Conservation (phyloP, 2,329 filamentous ascomycete genomes). For the Claviceps maximensis region DNA sequence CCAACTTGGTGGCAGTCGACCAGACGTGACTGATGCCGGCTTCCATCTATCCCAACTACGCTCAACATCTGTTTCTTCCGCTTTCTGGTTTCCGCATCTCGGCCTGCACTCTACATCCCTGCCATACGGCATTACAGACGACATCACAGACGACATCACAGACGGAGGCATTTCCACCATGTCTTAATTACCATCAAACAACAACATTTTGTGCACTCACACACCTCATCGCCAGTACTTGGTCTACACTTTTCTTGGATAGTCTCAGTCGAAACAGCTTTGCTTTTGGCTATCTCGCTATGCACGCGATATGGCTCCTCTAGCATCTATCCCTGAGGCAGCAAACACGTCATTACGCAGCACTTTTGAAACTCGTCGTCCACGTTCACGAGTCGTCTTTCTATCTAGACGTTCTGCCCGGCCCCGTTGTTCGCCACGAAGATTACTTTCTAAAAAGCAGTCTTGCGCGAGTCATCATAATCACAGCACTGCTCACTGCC, state of each 20-base stretch:
- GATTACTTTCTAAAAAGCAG: conserved; percentile 1
- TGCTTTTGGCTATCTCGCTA: conserved; percentile 4
- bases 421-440: conserved; percentile 9
- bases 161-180: conserved; percentile 6
- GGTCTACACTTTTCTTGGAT: conserved; percentile 11
- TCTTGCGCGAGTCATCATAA: background rate
- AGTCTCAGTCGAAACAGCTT: conserved; percentile 10
- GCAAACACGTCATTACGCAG: conserved; percentile 10
- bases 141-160: conserved; percentile 1
- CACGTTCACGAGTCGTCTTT: conserved; percentile 16
- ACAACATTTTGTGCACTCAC: conserved; percentile 2
- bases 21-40: background rate
- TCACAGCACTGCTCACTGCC: background rate
- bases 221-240: conserved; percentile 4
- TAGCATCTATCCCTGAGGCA: conserved; percentile 17
- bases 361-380: conserved; percentile 8
- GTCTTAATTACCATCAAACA: conserved; percentile 3
- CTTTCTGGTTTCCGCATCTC: background rate
- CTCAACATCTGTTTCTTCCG: background rate
- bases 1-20: background rate
- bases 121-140: background rate
- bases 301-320: conserved; percentile 14
- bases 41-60: background rate
- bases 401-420: conserved; percentile 14
- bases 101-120: background rate